These are phyloP conservation scores for Clathrus columnatus DNA, from an alignment of 768 basidiomycete genomes.

Conservation along the genomic window DNA sequence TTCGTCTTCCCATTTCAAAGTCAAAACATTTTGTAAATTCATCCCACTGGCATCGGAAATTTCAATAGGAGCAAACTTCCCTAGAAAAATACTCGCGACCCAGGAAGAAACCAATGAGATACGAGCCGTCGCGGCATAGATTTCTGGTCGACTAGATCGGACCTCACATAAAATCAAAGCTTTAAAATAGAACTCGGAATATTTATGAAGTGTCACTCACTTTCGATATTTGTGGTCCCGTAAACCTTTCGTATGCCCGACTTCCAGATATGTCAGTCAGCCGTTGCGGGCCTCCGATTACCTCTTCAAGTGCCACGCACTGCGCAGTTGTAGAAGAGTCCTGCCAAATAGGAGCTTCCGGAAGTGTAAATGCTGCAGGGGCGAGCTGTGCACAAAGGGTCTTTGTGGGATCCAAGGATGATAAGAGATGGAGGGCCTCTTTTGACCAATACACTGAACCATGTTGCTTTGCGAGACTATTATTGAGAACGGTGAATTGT, in stretches of 20 bases:
- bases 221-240: conserved; percentile 75
- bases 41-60: conserved; percentile 86
- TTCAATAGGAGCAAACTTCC: conserved; percentile 70
- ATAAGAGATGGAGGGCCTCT: conserved; percentile 41
- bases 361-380: conserved; percentile 57
- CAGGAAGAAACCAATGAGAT: conserved; percentile 81
- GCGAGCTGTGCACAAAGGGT: conserved; percentile 51
- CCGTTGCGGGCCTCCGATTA: conserved; percentile 59
- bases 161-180: conserved; percentile 33
- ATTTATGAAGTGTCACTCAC: conserved; percentile 28
- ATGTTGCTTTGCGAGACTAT: conserved; percentile 52
- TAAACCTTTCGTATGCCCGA: conserved; percentile 82
- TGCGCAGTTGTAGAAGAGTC: conserved; percentile 78
- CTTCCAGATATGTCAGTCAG: conserved; percentile 74
- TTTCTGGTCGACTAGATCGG: conserved; percentile 40
- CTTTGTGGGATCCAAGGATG: conserved; percentile 41
- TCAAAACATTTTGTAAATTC: conserved; percentile 76
- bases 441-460: conserved; percentile 78
- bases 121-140: conserved; percentile 50
- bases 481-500: neutral
- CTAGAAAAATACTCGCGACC: conserved; percentile 74
- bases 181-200: neutral
- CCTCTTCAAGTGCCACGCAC: conserved; percentile 57
- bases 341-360: conserved; percentile 79
- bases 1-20: conserved; percentile 63